Evolutionary conservation across 1,284 basidiomycete genomes (phyloP).

Genomic region (Marasmius sp.): DNA sequence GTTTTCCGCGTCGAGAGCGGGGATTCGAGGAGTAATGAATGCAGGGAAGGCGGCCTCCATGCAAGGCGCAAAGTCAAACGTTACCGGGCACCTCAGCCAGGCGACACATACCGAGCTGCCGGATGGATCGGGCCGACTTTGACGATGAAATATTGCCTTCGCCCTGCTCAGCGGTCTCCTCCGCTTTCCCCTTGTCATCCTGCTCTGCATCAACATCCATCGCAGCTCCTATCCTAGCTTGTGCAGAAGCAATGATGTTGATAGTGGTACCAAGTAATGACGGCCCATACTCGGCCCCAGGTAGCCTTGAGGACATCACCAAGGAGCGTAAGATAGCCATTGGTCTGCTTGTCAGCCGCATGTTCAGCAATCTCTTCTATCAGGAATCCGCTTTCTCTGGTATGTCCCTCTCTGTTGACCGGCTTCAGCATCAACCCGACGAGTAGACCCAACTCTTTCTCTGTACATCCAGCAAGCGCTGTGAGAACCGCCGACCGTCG

Average conservation of each 20-base stretch:
- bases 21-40: conserved; percentile 84
- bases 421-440: conserved; percentile 92
- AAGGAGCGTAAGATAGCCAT: conserved; percentile 84
- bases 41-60: conserved; percentile 66
- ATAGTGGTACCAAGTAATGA: conserved; percentile 69
- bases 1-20: conserved; percentile 79
- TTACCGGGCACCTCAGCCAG: conserved; percentile 71
- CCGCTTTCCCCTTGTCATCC: conserved; percentile 38
- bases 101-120: conserved; percentile 85
- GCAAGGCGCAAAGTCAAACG: conserved; percentile 79
- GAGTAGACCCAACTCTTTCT: conserved; percentile 76
- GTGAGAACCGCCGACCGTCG: conserved; percentile 78
- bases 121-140: conserved; percentile 54
- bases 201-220: conserved; percentile 23
- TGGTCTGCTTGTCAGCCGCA: conserved; percentile 68
- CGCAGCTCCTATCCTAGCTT: conserved; percentile 45
- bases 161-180: conserved; percentile 36
- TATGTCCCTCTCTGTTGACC: conserved; percentile 42
- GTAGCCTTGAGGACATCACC: conserved; percentile 78
- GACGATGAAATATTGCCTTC: conserved; percentile 36
- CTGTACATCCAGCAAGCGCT: conserved; percentile 68
- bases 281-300: conserved; percentile 84
- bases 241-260: conserved; percentile 65
- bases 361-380: conserved; percentile 29
- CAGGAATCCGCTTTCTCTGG: conserved; percentile 24